Evolutionary conservation across 129 eudicot genomes (phyloP).

Genomic region (Flaveria bidentis): DNA sequence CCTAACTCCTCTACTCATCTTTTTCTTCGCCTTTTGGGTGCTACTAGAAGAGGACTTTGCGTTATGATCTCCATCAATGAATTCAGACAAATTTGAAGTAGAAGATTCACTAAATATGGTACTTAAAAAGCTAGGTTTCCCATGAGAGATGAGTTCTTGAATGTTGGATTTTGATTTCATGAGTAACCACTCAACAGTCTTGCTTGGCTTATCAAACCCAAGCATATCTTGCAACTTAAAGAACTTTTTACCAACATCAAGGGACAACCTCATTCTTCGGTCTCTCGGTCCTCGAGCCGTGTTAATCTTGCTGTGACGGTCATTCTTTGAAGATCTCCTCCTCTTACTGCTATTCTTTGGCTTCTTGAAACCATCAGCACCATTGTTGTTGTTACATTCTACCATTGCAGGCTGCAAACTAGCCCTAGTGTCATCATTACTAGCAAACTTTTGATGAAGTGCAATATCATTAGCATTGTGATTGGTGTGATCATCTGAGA

Average conservation of each 20-base stretch:
- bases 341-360: constrained; percentile 15
- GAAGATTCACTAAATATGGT: constrained; percentile 37
- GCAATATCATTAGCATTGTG: constrained; percentile 10
- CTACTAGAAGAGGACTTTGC: constrained; percentile 15
- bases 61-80: neutral
- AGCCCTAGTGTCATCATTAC: neutral
- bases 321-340: constrained; percentile 39
- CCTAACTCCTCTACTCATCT: constrained; percentile 29
- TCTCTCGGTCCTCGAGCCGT: constrained; percentile 82
- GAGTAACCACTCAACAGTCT: constrained; percentile 75
- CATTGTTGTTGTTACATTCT: constrained; percentile 17
- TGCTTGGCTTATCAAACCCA: constrained; percentile 72
- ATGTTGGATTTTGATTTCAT: constrained; percentile 49
- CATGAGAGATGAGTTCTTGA: constrained; percentile 35
- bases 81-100: constrained; percentile 38
- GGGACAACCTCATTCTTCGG: constrained; percentile 47
- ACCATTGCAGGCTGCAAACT: constrained; percentile 6
- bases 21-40: constrained; percentile 35
- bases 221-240: constrained; percentile 66
- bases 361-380: constrained; percentile 5
- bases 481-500: constrained; percentile 24
- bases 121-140: constrained; percentile 5
- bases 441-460: constrained; percentile 15
- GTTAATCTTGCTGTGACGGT: constrained; percentile 77
- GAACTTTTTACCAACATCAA: constrained; percentile 53